These are phyloP conservation scores for Diaporthe velutina DNA, from an alignment of 2,329 filamentous ascomycete species.

Conservation along the genomic window DNA sequence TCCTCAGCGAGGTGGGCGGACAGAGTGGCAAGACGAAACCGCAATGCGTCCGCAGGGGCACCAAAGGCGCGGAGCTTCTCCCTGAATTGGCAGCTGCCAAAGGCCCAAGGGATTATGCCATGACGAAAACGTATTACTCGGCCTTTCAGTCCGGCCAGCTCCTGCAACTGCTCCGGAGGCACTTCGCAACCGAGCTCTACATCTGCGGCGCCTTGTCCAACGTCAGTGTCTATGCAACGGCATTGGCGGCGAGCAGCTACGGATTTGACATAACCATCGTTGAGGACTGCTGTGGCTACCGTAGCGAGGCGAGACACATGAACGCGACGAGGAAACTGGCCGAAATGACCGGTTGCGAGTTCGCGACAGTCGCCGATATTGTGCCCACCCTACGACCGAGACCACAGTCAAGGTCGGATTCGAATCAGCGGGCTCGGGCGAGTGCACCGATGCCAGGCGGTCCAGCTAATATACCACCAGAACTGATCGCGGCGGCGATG, in stretches of 20 bases:
- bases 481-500: slow-evolving; percentile 38
- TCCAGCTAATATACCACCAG: slow-evolving; percentile 32
- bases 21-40: slow-evolving; percentile 48
- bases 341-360: slow-evolving; percentile 80
- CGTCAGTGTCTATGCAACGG: slow-evolving; percentile 90
- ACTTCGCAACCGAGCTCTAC: slow-evolving; percentile 89
- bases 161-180: slow-evolving; percentile 82
- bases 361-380: slow-evolving; percentile 72
- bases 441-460: slow-evolving; percentile 42
- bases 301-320: slow-evolving; percentile 76
- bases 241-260: slow-evolving; percentile 88
- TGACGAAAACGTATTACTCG: slow-evolving; percentile 86
- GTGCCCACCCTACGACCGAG: slow-evolving; percentile 48
- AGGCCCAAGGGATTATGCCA: slow-evolving; percentile 62
- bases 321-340: slow-evolving; percentile 78
- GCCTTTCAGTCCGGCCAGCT: slow-evolving; percentile 83
- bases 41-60: slow-evolving; percentile 58
- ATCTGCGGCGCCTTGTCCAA: slow-evolving; percentile 91
- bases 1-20: slow-evolving; percentile 43
- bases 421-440: slow-evolving; percentile 41
- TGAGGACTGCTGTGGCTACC: slow-evolving; percentile 89
- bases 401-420: slow-evolving; percentile 15
- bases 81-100: slow-evolving; percentile 56
- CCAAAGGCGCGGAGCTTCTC: slow-evolving; percentile 61
- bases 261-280: slow-evolving; percentile 89